Percentiles rank a stretch among this genome's conserved stretches.
Evolutionary conservation across 179 eudicot genomes (phyloP).

Genomic region (Spinacia oleracea): DNA sequence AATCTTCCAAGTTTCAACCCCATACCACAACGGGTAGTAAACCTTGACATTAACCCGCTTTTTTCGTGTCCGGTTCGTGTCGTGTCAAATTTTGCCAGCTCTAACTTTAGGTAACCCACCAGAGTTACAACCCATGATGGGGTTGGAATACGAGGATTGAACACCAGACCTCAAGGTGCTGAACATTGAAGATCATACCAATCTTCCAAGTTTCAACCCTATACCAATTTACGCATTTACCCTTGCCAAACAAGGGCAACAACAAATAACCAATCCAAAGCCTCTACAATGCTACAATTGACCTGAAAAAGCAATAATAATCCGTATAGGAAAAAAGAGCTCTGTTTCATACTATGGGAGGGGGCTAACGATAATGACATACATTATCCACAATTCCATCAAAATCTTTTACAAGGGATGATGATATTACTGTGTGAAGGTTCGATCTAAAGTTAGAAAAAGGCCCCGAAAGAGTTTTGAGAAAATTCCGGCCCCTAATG

Average conservation of each 20-base stretch:
- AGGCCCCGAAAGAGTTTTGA: conserved; percentile 13
- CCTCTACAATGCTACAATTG: neutral
- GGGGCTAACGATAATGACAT: conserved; percentile 17
- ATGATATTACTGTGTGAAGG: conserved; percentile 11
- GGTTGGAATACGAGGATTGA: too few relatives aligned
- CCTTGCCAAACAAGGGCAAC: neutral
- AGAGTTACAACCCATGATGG: too few relatives aligned
- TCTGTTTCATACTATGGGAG: conserved; percentile 17
- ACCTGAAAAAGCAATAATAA: neutral
- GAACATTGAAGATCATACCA: too few relatives aligned
- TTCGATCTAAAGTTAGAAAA: conserved; percentile 8
- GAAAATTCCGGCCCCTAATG: conserved; percentile 9
- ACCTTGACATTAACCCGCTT: too few relatives aligned
- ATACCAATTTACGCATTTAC: neutral
- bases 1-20: too few relatives aligned
- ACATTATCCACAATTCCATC: conserved; percentile 19
- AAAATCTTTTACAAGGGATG: conserved; percentile 37
- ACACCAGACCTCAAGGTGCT: too few relatives aligned
- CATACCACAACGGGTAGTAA: too few relatives aligned
- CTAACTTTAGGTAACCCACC: too few relatives aligned
- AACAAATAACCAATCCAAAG: neutral
- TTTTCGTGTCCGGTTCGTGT: too few relatives aligned
- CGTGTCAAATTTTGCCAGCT: too few relatives aligned
- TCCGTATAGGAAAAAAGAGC: neutral
- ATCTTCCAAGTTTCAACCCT: too few relatives aligned